Evolutionary conservation across 495 filamentous ascomycete genomes (phyloP), one percentile per base, ranked within the genome.

Genomic region (Cercophora scortea): DNA sequence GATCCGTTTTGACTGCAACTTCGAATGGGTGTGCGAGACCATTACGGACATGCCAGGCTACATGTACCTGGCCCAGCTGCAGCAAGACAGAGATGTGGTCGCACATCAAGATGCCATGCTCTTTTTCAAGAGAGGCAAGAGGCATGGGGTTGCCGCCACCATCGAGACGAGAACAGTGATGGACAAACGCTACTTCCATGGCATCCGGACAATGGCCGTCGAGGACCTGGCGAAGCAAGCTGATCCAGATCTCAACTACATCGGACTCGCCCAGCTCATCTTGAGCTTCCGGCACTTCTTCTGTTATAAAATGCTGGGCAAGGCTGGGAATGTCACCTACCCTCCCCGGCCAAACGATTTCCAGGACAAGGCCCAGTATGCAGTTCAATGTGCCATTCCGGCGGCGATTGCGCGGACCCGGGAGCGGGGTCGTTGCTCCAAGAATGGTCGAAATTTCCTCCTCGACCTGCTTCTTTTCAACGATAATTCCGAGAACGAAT

Each of bases 1-100:
- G 93, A 93, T 97, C 53, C 83, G 93, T 13, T 87, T 97, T 77
- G 93, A 99, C 69, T 89, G 91, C 16, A 93, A 99, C 67, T 96
- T 96, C 59, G 93, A 99, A 62, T 99, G 93, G 93, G 82, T 96
- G 39, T 91, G 88, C 70, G 85, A 85, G 47, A 81, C 81, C 40
- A 61, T 69, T 13, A 76, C 91, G 45, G 82, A 79, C 33, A 88
- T 95, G 82, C 89, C 88, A 8, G 78, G 85, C 2, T 97, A 96
- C 72, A 99, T 99, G 93, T 96, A 89, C 62, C 77, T 95, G 49
- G 96, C 93, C 1, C 93, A 99, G 63, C 73, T 99, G 42, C 93
- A 99, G 61, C 94, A 99, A 61, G 93, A 99, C 71, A 78, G 91
- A 54, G 93, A 99, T 71, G 89, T 99, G 44, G 86, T 95, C 45